Percentiles rank a stretch among this genome's conserved stretches.
Evolutionary conservation across 345 rosid species (phyloP).

Genomic region (Boechera stricta): DNA sequence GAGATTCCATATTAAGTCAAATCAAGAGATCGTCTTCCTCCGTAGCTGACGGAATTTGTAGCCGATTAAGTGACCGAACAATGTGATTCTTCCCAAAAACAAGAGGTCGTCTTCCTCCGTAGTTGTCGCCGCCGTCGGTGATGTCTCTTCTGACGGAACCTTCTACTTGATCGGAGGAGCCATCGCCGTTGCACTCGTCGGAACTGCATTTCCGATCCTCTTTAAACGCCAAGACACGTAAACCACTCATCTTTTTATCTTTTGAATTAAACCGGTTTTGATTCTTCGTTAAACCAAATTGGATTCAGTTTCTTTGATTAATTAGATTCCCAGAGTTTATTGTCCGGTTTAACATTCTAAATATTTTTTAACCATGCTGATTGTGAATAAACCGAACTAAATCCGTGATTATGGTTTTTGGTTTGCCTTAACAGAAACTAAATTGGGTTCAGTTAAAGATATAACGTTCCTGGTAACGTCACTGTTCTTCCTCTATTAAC

Average conservation of each 20-base stretch:
- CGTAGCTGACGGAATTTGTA: too few species aligned
- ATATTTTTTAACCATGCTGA: background rate
- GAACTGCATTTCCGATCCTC: slow-evolving; percentile 86
- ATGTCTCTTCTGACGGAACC: slow-evolving; percentile 76
- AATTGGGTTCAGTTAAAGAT: too few species aligned
- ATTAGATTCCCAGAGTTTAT: background rate
- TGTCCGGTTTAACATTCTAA: background rate
- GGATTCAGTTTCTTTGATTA: background rate
- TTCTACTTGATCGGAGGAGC: slow-evolving; percentile 75
- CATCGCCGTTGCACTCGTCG: slow-evolving; percentile 70
- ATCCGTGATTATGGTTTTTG: background rate
- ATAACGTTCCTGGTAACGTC: too few species aligned
- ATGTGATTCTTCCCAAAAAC: slow-evolving; percentile 38
- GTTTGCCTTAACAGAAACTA: background rate
- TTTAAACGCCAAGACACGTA: slow-evolving; percentile 91
- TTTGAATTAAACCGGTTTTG: slow-evolving; percentile 17
- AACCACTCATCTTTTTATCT: background rate
- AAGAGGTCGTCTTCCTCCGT: slow-evolving; percentile 50
- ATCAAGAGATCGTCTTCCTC: too few species aligned
- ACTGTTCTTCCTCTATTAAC: too few species aligned
- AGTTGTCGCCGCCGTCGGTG: slow-evolving; percentile 83
- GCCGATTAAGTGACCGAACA: background rate
- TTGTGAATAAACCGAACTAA: background rate
- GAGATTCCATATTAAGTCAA: slow-evolving; percentile 47
- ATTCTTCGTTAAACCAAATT: background rate